Evolutionary conservation across 2,329 filamentous ascomycete species (phyloP), one percentile per base, ranked within the genome.

Genomic region (Sporothrix mexicana): DNA sequence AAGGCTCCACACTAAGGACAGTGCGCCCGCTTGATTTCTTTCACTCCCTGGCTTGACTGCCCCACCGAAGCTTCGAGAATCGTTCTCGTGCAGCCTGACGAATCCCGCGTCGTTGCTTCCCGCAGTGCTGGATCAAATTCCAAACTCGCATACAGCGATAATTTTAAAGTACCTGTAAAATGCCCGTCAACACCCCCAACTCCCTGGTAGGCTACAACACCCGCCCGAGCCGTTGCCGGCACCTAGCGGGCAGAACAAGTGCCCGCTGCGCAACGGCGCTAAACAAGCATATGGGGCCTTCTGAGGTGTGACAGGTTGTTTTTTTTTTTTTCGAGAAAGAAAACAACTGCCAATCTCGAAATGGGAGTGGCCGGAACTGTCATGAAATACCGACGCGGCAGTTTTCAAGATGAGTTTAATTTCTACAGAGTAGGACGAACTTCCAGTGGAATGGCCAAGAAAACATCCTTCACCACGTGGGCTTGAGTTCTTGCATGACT

Each of bases 11-110:
- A 53, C 2, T 1, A 17, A 25, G 23, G 49, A 57, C 23, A 45
- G 36, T 51, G 41, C 10, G 51, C 51, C 49, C 66, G n/a, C 61
- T n/a, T 36, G 30, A 7, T 7, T 7, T 41, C 41, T 61, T 15
- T 15, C 57, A 23, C 61, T 12, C 15, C 23, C 23, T 23, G 13
- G 20, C 17, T 68, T 20, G 7, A 36, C 25, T 36, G 71, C 72
- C 73, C 80, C 82, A 83, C 81, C 81, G 83, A 84, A 84, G 79
- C 75, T 84, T 84, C 83, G 81, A 83, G 83, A 84, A 84, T 79
- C 77, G 74, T 69, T 69, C 67, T 64, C 51, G 64, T 49, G 17
- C 45, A 36, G 20, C 41, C 64, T 53, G 47, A 41, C 66, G 66
- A 53, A 55, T 51, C 47, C 45, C 61, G 41, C 61, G 13, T 20